Percentiles rank a stretch among this genome's conserved stretches.
Evolutionary conservation across 83 land plant genomes (phyloP).

Genomic region (Picea abies): DNA sequence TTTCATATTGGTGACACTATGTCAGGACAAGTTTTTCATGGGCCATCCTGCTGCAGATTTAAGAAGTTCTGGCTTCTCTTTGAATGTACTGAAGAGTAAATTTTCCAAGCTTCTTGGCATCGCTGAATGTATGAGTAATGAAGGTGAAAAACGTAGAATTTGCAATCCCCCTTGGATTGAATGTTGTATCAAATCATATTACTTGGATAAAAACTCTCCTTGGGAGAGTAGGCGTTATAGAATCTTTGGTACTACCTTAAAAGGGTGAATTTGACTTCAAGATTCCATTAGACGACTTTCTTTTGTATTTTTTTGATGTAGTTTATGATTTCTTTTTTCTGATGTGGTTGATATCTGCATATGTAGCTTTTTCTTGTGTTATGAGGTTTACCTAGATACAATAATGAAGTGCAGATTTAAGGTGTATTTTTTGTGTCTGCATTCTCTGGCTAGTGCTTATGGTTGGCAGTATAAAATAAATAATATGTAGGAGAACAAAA

Average conservation of each 20-base stretch:
- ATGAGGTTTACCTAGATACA: too few species aligned
- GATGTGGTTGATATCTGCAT: too few species aligned
- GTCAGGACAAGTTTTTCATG: constrained; percentile 63
- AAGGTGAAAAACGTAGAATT: constrained; percentile 16
- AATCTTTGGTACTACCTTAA: constrained; percentile 51
- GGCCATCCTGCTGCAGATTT: constrained; percentile 44
- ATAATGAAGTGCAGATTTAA: too few species aligned
- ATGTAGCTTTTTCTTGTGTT: too few species aligned
- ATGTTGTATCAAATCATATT: constrained; percentile 67
- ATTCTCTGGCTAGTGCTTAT: too few species aligned
- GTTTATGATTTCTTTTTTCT: too few species aligned
- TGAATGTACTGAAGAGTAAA: constrained; percentile 48
- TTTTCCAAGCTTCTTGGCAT: constrained; percentile 63
- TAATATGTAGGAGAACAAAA: too few species aligned
- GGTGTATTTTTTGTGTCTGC: too few species aligned
- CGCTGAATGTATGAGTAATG: constrained; percentile 14
- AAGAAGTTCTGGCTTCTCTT: constrained; percentile 15
- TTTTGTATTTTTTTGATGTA: not conserved
- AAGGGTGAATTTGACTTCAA: constrained; percentile 14
- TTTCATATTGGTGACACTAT: not conserved
- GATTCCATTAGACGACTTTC: not conserved
- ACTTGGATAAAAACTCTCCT: constrained; percentile 43
- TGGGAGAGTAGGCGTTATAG: constrained; percentile 57
- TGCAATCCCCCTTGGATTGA: constrained; percentile 82
- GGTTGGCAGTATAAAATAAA: too few species aligned